Base-by-base conservation (phyloP, 2,329 filamentous ascomycete species). In the Emydomyces testavorans region DNA sequence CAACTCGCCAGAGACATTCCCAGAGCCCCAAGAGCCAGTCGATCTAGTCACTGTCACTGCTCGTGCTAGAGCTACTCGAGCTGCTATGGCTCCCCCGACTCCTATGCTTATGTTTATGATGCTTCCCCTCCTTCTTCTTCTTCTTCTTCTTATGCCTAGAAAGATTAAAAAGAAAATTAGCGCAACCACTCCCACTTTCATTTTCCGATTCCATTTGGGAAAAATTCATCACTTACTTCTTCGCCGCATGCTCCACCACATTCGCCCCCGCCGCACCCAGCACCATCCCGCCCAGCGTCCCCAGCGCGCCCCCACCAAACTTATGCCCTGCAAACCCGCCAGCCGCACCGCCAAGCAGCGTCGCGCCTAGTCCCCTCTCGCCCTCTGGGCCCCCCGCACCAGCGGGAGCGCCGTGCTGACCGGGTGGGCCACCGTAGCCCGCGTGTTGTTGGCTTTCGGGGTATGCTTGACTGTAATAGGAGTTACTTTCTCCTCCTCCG, bases 241-340 rank as follows among this genome's bases (percentile, higher is more conserved):
- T 61, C 26, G 44, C 44, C n/a, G 50, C 50, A 34, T 55, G 43
- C 10, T 49, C 58, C 18, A 55, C 56, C 36, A 57, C 51, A 37
- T 61, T 61, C 50, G 61, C 57, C 37, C 63, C 62, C 8, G 58
- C 55, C 11, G 61, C 62, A 29, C 65, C 65, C 21, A 59, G 52
- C 29, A 65, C 50, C 16, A 59, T 58, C 34, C 64, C 65, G 5
- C 61, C 65, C 1, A 61, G 52, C 1, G 60, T 62, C 2, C 60
- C 61, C 28, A 67, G 37, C 6, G 57, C 34, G 5, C 62, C 63
- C 11, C 60, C 61, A 3, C 62, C 63, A n/a, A 65, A 39, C 39
- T 65, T 63, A 37, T 65, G 59, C 6, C 62, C 62, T 2, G 62
- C 36, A 40, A 63, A 58, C 1, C 62, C 65, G 40, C 66, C 66